phyloP scores from a whole-genome alignment of 176 grass and related monocot genomes.

The Oryza longistaminata region DNA sequence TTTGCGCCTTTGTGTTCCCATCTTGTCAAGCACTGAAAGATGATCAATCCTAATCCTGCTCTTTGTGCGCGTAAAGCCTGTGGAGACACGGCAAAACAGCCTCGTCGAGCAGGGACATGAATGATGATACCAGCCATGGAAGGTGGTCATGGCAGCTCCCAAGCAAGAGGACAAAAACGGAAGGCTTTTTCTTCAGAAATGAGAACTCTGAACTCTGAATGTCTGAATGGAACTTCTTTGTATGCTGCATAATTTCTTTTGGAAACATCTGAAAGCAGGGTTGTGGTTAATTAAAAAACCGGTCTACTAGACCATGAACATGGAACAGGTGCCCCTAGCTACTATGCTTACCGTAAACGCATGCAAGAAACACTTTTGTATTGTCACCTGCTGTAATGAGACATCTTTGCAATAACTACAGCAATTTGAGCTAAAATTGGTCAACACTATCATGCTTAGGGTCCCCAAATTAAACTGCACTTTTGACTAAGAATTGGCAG shows the following conservation, averaged over 20 bases:
- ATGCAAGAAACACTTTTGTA: background rate
- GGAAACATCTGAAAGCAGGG: background rate
- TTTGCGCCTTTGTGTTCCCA: constrained; percentile 26
- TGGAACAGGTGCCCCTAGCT: background rate
- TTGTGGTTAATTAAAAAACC: background rate
- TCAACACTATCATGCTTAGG: constrained; percentile 16
- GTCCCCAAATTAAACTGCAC: constrained; percentile 1
- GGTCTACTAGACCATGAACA: background rate
- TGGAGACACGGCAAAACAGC: constrained; percentile 4
- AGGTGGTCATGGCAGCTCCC: constrained; percentile 1
- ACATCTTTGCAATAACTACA: background rate
- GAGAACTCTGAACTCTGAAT: background rate
- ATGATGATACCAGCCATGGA: constrained; percentile 33
- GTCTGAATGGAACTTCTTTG: background rate
- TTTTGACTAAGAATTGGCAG: constrained; percentile 39
- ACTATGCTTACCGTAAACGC: background rate
- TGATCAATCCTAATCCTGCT: background rate
- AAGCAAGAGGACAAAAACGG: background rate
- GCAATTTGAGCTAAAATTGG: background rate
- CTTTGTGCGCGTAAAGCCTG: background rate
- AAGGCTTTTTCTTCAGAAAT: constrained; percentile 5
- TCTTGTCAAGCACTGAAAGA: constrained; percentile 8
- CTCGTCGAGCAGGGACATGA: constrained; percentile 25
- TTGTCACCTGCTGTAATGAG: background rate
- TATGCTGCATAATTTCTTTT: background rate